Evolutionary conservation across 768 basidiomycete species (phyloP).

Genomic region (Hemileccinum impolitum): DNA sequence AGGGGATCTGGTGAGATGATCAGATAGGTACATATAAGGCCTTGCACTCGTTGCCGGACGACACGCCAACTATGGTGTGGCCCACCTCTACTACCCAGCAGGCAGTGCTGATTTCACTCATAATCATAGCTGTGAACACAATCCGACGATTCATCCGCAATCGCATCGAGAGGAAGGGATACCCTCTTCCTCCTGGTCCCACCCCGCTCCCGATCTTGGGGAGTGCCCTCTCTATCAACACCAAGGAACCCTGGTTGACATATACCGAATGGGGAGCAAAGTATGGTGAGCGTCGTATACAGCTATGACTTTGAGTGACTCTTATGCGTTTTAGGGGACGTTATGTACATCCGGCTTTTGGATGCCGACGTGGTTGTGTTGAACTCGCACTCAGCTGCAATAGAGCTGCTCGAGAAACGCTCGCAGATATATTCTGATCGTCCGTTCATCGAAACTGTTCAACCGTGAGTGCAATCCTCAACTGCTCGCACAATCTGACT

Average conservation of each 20-base stretch:
- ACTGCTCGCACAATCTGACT: no score
- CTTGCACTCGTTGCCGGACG: no score
- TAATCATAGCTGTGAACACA: not conserved
- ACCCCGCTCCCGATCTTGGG: constrained; percentile 5
- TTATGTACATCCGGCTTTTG: constrained; percentile 5
- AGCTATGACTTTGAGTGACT: not conserved
- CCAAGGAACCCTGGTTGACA: constrained; percentile 3
- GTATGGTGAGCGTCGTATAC: not conserved
- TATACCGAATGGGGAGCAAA: constrained; percentile 2
- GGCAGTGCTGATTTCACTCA: not conserved
- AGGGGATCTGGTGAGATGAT: no score
- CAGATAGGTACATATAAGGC: no score
- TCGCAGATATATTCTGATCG: constrained; percentile 16
- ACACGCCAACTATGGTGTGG: no score
- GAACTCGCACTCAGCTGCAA: constrained; percentile 2
- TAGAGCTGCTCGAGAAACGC: constrained; percentile 8
- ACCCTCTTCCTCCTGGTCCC: constrained; percentile 8
- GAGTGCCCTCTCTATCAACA: not conserved
- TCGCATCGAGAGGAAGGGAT: not conserved
- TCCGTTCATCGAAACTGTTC: constrained; percentile 3
- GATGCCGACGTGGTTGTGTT: constrained; percentile 3
- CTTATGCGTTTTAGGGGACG: constrained; percentile 2
- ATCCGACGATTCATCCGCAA: constrained; percentile 1
- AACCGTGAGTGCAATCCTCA: constrained; percentile 1
- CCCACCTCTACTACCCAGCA: no score